Conservation (phyloP, 2,329 filamentous ascomycete species). For the Paraphoma chrysanthemicola region DNA sequence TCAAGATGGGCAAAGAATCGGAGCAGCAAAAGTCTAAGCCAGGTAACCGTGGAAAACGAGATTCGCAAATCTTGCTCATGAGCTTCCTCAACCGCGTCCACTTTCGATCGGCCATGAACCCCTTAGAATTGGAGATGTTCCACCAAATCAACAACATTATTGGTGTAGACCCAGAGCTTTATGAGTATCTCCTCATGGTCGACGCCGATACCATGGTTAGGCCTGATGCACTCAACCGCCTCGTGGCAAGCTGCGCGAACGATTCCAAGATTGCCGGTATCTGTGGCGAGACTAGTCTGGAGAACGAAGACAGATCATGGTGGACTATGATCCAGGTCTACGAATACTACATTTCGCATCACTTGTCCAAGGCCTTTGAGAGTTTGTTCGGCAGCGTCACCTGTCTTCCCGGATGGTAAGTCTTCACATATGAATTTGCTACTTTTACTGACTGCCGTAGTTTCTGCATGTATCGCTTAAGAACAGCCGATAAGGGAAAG, state of each 20-base stretch:
- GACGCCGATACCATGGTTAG: constrained; percentile 95
- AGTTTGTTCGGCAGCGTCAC: constrained; percentile 97
- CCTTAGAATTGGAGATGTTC: constrained; percentile 96
- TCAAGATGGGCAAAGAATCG: constrained; percentile 97
- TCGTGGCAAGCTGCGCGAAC: constrained; percentile 91
- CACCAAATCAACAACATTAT: constrained; percentile 99
- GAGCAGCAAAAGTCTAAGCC: constrained; percentile 91
- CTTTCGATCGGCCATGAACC: constrained; percentile 91
- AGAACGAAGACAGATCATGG: constrained; percentile 95
- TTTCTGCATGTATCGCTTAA: constrained; percentile 98
- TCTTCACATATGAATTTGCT: constrained; percentile 30
- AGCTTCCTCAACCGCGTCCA: constrained; percentile 98
- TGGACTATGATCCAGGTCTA: constrained; percentile 99
- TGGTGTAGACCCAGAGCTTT: constrained; percentile 94
- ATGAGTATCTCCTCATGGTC: constrained; percentile 97
- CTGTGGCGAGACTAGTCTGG: constrained; percentile 93
- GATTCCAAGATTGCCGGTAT: constrained; percentile 97
- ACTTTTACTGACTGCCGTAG: constrained; percentile 56
- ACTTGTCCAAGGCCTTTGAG: constrained; percentile 95
- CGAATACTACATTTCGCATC: constrained; percentile 99
- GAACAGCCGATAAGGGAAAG: constrained; percentile 91
- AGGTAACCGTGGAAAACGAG: constrained; percentile 97
- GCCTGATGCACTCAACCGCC: constrained; percentile 88
- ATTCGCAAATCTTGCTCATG: constrained; percentile 95
- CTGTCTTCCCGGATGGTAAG: constrained; percentile 98